Evolutionary conservation across 2,329 filamentous ascomycete species (phyloP).

Genomic region (Stenocarpella maydis): DNA sequence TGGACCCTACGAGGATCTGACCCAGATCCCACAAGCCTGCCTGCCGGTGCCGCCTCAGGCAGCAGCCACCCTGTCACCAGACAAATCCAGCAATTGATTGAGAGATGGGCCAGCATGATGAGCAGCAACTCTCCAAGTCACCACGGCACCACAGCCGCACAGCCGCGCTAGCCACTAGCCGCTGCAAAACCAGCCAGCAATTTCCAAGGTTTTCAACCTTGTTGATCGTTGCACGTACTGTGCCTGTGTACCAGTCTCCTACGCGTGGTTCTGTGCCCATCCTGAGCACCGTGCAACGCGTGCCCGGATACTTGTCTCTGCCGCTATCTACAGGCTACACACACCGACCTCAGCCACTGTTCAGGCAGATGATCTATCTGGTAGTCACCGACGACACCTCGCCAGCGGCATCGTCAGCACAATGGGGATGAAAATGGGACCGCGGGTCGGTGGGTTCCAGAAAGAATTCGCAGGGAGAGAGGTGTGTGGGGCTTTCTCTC

Average conservation of each 20-base stretch:
- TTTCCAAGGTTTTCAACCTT: slow-evolving; percentile 18
- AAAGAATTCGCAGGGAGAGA: no score
- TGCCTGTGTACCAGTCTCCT: background rate
- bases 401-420: background rate
- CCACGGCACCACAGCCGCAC: background rate
- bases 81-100: no score
- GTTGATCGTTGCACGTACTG: background rate
- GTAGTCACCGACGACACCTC: background rate
- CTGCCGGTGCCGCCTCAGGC: background rate
- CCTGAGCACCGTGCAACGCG: background rate
- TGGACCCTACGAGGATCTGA: no score
- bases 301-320: background rate
- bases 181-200: slow-evolving; percentile 24
- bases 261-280: background rate
- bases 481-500: no score
- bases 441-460: background rate
- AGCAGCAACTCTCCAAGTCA: background rate
- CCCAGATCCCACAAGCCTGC: background rate
- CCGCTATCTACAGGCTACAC: no score
- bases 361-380: no score
- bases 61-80: background rate
- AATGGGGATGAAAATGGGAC: background rate
- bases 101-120: background rate
- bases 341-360: no score
- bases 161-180: slow-evolving; percentile 23